These are phyloP conservation scores for Metarhizium guizhouense DNA, from an alignment of 2,329 filamentous ascomycete genomes.

Conservation along the genomic window DNA sequence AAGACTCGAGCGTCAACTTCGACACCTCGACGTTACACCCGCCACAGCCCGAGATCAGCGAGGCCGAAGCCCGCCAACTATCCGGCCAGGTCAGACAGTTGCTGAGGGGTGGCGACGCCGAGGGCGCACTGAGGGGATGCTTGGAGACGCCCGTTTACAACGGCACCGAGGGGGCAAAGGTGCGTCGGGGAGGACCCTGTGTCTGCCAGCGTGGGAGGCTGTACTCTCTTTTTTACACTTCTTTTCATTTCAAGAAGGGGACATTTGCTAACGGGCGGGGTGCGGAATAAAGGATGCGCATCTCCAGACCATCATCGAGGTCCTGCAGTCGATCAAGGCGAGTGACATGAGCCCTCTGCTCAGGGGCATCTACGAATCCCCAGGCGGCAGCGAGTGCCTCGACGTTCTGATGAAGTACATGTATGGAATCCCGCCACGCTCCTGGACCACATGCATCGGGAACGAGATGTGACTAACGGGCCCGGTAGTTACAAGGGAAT, in stretches of 20 bases:
- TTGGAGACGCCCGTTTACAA: slow-evolving; percentile 78
- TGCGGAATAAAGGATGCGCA: slow-evolving; percentile 60
- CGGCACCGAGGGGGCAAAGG: slow-evolving; percentile 49
- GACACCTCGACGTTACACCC: slow-evolving; percentile 77
- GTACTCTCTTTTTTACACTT: too few species aligned
- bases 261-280: background rate
- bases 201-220: background rate
- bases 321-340: slow-evolving; percentile 91
- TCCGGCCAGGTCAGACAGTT: slow-evolving; percentile 79
- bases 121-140: slow-evolving; percentile 76
- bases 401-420: slow-evolving; percentile 98
- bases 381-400: slow-evolving; percentile 73
- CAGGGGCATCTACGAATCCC: slow-evolving; percentile 66
- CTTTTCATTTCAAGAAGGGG: too few species aligned
- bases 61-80: slow-evolving; percentile 69
- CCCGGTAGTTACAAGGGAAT: slow-evolving; percentile 80
- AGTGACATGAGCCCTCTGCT: slow-evolving; percentile 90
- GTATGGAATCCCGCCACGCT: slow-evolving; percentile 39
- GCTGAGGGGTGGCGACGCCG: slow-evolving; percentile 74
- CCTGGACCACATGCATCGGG: background rate
- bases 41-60: slow-evolving; percentile 62
- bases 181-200: slow-evolving; percentile 12
- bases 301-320: slow-evolving; percentile 80
- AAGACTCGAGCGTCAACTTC: slow-evolving; percentile 87
- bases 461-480: background rate